Conservation (phyloP, 139 green algal species). For the Nannochloris sp. region DNA sequence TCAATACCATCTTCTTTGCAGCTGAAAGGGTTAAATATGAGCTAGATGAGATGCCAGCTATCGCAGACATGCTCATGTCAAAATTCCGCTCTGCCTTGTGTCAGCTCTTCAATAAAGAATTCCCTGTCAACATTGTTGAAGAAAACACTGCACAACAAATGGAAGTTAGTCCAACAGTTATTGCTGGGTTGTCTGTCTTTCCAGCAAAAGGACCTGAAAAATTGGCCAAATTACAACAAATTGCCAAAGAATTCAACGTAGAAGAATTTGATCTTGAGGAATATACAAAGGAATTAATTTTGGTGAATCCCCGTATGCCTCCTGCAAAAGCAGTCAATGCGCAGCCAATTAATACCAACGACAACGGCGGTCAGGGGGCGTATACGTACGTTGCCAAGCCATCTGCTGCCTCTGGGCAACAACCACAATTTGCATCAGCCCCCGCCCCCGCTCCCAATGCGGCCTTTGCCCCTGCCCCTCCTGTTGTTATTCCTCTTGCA, state of each 20-base stretch:
- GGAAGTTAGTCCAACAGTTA: conserved; percentile 47
- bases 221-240: conserved; percentile 36
- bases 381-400: no score
- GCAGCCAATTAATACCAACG: no score
- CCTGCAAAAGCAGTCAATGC: neutral
- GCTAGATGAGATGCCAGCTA: neutral
- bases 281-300: conserved; percentile 28
- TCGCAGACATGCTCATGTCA: neutral
- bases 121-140: neutral
- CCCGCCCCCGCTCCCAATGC: no score
- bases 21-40: conserved; percentile 1
- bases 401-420: no score
- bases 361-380: no score
- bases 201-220: conserved; percentile 37
- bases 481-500: no score
- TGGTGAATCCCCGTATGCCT: conserved; percentile 5
- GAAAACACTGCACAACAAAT: conserved; percentile 26
- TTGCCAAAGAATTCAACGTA: conserved; percentile 40
- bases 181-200: conserved; percentile 40
- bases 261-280: conserved; percentile 43
- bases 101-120: neutral
- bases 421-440: no score
- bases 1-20: conserved; percentile 25
- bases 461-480: no score
- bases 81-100: neutral